Conservation (phyloP, 148 eudicot genomes). For the Diospyros kaki region DNA sequence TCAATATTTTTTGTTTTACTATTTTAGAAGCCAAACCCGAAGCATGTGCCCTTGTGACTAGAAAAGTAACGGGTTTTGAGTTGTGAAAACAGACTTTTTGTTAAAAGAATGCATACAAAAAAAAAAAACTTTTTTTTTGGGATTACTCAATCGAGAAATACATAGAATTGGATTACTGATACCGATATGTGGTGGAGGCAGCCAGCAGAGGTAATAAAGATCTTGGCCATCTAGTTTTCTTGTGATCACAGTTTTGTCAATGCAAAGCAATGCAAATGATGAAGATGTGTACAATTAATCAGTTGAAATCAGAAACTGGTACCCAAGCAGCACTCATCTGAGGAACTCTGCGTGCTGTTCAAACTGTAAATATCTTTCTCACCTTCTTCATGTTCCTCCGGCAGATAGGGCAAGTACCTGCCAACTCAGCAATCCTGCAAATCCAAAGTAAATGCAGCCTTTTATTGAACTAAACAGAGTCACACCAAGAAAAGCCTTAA, state of each 20-base stretch:
- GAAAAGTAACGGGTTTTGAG: too few species aligned
- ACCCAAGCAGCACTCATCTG: neutral
- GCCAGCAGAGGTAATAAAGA: too few species aligned
- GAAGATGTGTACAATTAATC: neutral
- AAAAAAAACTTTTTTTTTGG: too few species aligned
- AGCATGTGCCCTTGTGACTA: too few species aligned
- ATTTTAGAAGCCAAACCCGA: too few species aligned
- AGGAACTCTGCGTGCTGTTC: constrained; percentile 19
- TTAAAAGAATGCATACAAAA: too few species aligned
- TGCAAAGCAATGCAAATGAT: neutral
- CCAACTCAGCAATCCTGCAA: constrained; percentile 68
- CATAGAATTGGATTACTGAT: too few species aligned
- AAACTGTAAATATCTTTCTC: constrained; percentile 66
- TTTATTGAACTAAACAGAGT: neutral
- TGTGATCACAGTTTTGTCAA: neutral
- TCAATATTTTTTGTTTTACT: too few species aligned
- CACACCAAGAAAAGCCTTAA: neutral
- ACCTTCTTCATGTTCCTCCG: constrained; percentile 75
- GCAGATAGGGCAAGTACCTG: constrained; percentile 78
- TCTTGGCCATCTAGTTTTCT: too few species aligned
- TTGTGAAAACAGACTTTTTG: too few species aligned
- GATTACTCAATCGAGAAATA: too few species aligned
- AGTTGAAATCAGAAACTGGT: neutral
- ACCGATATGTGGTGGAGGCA: too few species aligned
- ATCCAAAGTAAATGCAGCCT: constrained; percentile 8